Base-by-base conservation (phyloP, 164 flowering plant species). In the Macadamia tetraphylla region DNA sequence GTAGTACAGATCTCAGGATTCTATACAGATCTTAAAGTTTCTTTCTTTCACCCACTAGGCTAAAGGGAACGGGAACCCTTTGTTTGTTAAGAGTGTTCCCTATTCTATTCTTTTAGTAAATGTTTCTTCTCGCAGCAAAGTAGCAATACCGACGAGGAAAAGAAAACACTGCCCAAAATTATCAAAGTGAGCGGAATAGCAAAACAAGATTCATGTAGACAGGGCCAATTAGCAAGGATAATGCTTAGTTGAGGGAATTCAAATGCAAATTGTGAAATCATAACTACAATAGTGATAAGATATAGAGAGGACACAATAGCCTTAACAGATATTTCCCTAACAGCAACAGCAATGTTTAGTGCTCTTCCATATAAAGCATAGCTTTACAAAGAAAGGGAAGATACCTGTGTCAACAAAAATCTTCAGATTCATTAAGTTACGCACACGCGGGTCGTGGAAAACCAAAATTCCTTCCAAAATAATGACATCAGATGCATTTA, bases 341-440 rank as follows among this genome's bases (percentile, higher is more conserved):
- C 35, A 17, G 14, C 3, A n/a, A 32, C n/a, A 17, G 14, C 3
- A 64, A 29, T 55, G 13, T 23, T 55, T 56, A 46, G 9, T 30
- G 57, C 29, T 14, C 23, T 44, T 44, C 58, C 55, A 42, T 31
- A 44, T 58, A 9, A 66, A 40, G 42, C 48, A 53, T 56, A 65
- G 32, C 30, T 29, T 30, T 2, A 15, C 14, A 29, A 40, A 6
- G 56, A 51, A 12, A 61, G 35, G 60, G 18, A 62, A 15, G 9
- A 44, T 57, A 94, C 98, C 98, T 83, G 97, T 84, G 67, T 94
- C 96, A 69, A 94, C 98, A 80, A 94, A 94, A 52, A 94, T 90
- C 81, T 94, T 94, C 97, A 94, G 86, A 69, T 85, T 90, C 98
- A 94, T 91, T 78, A 91, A 73, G 77, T 84, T 80, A 63, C 98